phyloP scores from a whole-genome alignment of 2,329 filamentous ascomycete species.

The Scedosporium apiospermum region DNA sequence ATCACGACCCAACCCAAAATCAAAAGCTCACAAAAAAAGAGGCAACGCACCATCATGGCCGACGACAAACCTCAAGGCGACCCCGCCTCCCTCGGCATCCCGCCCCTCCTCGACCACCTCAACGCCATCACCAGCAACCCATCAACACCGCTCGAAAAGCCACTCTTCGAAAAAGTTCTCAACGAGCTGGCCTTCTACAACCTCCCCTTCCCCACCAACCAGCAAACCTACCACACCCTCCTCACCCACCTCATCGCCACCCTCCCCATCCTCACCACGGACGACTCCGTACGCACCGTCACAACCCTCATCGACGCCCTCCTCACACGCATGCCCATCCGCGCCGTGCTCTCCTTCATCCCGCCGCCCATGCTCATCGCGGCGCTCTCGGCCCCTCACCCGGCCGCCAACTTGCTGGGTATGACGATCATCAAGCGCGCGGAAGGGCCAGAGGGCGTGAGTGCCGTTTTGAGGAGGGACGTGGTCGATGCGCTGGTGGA shows the following conservation, averaged over 20 bases:
- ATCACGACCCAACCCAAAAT: neutral
- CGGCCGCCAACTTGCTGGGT: conserved; percentile 1
- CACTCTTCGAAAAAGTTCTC: conserved; percentile 5
- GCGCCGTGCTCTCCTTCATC: conserved; percentile 1
- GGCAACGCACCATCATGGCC: neutral
- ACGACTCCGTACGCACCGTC: conserved; percentile 1
- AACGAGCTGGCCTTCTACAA: conserved; percentile 3
- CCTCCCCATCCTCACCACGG: neutral
- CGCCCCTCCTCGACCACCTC: conserved; percentile 4
- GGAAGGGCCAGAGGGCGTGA: neutral
- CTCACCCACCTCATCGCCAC: conserved; percentile 3
- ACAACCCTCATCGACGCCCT: conserved; percentile 4
- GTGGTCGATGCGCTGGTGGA: neutral
- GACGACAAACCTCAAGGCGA: conserved; percentile 2
- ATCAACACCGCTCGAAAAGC: neutral
- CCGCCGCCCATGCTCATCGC: conserved; percentile 1
- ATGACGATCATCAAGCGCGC: conserved; percentile 2
- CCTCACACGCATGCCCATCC: conserved; percentile 1
- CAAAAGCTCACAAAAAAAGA: neutral
- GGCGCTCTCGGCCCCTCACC: conserved; percentile 3
- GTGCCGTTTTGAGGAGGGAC: neutral
- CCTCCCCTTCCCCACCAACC: conserved; percentile 4
- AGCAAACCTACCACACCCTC: conserved; percentile 1
- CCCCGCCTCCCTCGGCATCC: conserved; percentile 5
- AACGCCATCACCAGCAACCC: neutral